These are phyloP conservation scores for Bacterosira constricta DNA, from an alignment of 108 stramenopile species.

Conservation along the genomic window DNA sequence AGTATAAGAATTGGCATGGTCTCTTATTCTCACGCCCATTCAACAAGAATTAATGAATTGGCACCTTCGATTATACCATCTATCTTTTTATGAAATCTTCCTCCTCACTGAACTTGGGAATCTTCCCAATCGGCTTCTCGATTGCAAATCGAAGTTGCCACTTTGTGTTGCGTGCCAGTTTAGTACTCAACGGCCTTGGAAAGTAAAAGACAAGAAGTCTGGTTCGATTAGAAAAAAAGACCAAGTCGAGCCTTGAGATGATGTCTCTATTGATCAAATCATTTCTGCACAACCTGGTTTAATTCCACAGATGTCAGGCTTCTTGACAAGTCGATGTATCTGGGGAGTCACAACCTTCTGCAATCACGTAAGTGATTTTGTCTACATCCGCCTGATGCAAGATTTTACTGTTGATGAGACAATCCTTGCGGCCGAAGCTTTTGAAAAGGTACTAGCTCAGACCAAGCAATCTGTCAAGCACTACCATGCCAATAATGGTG, in stretches of 20 bases:
- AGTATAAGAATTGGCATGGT: not conserved
- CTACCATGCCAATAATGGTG: conserved; percentile 13
- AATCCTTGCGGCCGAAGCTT: not conserved
- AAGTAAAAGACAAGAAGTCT: not conserved
- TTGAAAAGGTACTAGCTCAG: not conserved
- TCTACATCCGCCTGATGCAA: conserved; percentile 23
- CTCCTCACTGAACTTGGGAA: not conserved
- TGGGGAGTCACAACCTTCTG: conserved; percentile 54
- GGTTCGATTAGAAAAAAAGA: not conserved
- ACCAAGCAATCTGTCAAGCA: not conserved
- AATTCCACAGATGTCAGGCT: conserved; percentile 51
- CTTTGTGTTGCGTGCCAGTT: conserved; percentile 24
- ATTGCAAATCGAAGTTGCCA: not conserved
- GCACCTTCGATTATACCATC: not conserved
- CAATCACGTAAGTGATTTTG: conserved; percentile 53
- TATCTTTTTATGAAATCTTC: not conserved
- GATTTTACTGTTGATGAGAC: conserved; percentile 15
- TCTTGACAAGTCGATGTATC: conserved; percentile 31
- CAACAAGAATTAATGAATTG: too few species aligned
- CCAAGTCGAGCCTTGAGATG: conserved; percentile 31
- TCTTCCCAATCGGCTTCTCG: not conserved
- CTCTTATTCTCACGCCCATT: not conserved
- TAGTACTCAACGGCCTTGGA: conserved; percentile 33
- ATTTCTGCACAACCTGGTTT: too few species aligned
- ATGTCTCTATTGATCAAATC: too few species aligned